Percentiles rank a stretch among this genome's conserved stretches.
Evolutionary conservation across 2,329 filamentous ascomycete genomes (phyloP).

Genomic region (Aspergillus pseudoterreus): DNA sequence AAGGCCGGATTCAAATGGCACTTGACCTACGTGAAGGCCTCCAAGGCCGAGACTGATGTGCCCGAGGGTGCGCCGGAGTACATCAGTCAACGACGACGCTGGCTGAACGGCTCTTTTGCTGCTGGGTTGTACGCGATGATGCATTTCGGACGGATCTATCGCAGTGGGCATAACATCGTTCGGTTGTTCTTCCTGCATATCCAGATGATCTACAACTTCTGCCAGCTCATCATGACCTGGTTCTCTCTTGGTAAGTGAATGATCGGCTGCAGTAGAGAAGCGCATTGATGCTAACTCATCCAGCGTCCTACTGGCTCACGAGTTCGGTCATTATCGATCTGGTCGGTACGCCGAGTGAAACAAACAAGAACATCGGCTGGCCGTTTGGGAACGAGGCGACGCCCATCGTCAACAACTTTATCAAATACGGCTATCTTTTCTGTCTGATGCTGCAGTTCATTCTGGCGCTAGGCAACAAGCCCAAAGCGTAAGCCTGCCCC

Average conservation of each 20-base stretch:
- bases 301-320: conserved; percentile 94
- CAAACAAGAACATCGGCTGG: conserved; percentile 64
- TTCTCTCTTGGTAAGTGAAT: conserved; percentile 58
- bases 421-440: conserved; percentile 88
- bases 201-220: conserved; percentile 91
- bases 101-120: conserved; percentile 98
- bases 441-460: conserved; percentile 96
- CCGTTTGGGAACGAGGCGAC: conserved; percentile 86
- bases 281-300: conserved; percentile 32
- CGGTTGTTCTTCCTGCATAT: conserved; percentile 99
- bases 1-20: conserved; percentile 99
- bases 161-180: conserved; percentile 92
- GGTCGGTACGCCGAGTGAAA: conserved; percentile 67
- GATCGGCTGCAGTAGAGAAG: not conserved
- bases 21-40: conserved; percentile 96
- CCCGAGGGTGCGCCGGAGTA: conserved; percentile 96
- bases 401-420: conserved; percentile 82
- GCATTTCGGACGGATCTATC: conserved; percentile 99
- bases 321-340: conserved; percentile 97
- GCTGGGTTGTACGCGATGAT: conserved; percentile 95
- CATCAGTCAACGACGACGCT: conserved; percentile 95
- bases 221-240: conserved; percentile 87
- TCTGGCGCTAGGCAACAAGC: conserved; percentile 89
- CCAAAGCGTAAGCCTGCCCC: conserved; percentile 67
- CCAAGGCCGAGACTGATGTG: conserved; percentile 98